These are phyloP conservation scores for Silene noctiflora DNA, from an alignment of 179 eudicot genomes.

Conservation along the genomic window DNA sequence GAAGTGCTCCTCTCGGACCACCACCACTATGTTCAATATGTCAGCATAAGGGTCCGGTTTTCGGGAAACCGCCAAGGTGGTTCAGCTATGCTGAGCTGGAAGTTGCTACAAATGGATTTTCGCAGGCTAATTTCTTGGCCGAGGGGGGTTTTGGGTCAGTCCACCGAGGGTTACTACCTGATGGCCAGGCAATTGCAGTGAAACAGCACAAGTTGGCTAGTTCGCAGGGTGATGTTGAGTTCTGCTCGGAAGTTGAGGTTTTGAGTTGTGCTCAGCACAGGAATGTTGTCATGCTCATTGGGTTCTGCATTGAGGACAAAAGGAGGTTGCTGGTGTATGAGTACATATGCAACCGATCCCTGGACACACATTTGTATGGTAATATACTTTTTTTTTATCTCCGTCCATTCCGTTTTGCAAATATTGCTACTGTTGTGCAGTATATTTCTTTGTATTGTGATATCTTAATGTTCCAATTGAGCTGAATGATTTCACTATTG, in stretches of 20 bases:
- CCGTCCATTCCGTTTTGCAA: not conserved
- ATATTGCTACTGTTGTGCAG: not conserved
- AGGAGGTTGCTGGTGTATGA: conserved; percentile 89
- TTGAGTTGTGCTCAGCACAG: conserved; percentile 97
- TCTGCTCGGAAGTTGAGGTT: conserved; percentile 96
- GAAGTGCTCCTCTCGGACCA: conserved; percentile 68
- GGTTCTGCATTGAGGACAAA: conserved; percentile 87
- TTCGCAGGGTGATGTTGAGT: conserved; percentile 91
- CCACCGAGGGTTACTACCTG: conserved; percentile 77
- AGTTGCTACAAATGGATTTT: conserved; percentile 84
- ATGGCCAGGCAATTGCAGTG: conserved; percentile 89
- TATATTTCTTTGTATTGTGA: not conserved
- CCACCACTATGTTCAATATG: conserved; percentile 94
- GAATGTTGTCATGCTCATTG: conserved; percentile 95
- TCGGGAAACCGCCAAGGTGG: conserved; percentile 98
- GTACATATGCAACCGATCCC: conserved; percentile 86
- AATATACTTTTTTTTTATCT: conserved; percentile 21
- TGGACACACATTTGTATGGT: conserved; percentile 92
- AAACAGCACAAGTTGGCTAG: conserved; percentile 97
- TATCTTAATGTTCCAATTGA: not conserved
- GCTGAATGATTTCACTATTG: conserved; percentile 11
- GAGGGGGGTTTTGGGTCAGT: conserved; percentile 97
- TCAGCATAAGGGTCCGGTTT: conserved; percentile 84
- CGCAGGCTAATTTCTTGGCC: conserved; percentile 82
- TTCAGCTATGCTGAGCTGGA: conserved; percentile 87